phyloP scores from a whole-genome alignment of 257 asterid species.

The Solanum ahanhuiri region DNA sequence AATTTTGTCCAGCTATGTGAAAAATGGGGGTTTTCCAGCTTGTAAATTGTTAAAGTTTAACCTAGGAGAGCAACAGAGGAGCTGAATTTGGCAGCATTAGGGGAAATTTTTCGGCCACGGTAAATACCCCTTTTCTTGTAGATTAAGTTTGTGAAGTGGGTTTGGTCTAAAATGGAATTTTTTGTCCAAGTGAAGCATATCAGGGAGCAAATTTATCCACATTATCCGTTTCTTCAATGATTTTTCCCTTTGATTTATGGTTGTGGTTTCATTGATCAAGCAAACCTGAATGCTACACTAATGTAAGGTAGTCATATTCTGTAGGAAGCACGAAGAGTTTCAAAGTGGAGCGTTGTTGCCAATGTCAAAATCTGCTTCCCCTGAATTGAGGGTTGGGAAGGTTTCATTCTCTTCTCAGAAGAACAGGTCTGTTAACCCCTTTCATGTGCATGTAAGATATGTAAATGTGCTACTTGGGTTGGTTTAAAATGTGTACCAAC shows the following conservation, averaged over 20 bases:
- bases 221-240: neutral
- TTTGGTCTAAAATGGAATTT: neutral
- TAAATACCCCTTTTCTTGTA: neutral
- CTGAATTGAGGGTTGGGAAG: slow-evolving; percentile 23
- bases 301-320: slow-evolving; percentile 11
- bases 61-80: neutral
- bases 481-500: neutral
- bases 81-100: neutral
- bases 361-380: slow-evolving; percentile 52
- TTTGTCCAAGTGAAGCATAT: neutral
- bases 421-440: slow-evolving; percentile 27
- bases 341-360: slow-evolving; percentile 29
- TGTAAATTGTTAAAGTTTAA: neutral
- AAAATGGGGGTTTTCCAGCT: neutral
- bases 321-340: slow-evolving; percentile 28
- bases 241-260: neutral
- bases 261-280: neutral
- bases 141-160: neutral
- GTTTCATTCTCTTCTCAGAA: slow-evolving; percentile 33
- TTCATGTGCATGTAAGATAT: neutral
- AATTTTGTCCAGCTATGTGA: neutral
- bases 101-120: neutral
- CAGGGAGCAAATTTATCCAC: neutral
- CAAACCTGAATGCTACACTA: neutral
- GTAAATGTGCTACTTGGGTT: neutral